Conservation (phyloP, 78 protist species). For the Trichosphaerium sp. region DNA sequence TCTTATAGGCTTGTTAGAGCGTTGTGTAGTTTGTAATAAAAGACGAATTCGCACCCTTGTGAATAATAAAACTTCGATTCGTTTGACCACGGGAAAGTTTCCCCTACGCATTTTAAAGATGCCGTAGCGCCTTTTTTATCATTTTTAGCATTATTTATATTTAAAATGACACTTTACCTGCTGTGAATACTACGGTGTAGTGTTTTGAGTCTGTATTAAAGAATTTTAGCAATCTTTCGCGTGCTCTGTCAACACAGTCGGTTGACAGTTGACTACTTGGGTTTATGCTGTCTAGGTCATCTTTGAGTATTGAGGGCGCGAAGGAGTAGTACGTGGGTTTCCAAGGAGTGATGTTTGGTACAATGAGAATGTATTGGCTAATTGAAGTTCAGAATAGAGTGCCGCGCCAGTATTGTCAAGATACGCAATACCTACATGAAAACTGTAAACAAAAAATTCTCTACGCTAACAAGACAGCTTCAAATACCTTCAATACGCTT, state of each 20-base stretch:
- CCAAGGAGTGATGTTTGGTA: not conserved
- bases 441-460: no score
- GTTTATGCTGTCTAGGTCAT: not conserved
- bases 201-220: slow-evolving; percentile 46
- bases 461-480: no score
- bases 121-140: slow-evolving; percentile 48
- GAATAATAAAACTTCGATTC: slow-evolving; percentile 19
- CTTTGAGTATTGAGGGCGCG: not conserved
- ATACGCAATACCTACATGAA: not conserved
- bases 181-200: slow-evolving; percentile 69
- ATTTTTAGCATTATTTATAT: not conserved
- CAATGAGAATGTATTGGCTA: not conserved
- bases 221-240: slow-evolving; percentile 20
- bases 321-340: slow-evolving; percentile 23
- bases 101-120: slow-evolving; percentile 59
- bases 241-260: not conserved
- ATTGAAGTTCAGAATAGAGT: not conserved
- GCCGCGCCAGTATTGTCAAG: slow-evolving; percentile 38
- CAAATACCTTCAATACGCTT: no score
- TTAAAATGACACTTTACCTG: slow-evolving; percentile 32
- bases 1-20: no score
- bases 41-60: slow-evolving; percentile 10
- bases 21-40: no score
- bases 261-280: slow-evolving; percentile 10
- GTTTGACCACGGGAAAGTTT: slow-evolving; percentile 58